Evolutionary conservation across 805 yeast genomes (phyloP), one percentile per base, ranked within the genome.

Genomic region (Priceomyces carsonii): DNA sequence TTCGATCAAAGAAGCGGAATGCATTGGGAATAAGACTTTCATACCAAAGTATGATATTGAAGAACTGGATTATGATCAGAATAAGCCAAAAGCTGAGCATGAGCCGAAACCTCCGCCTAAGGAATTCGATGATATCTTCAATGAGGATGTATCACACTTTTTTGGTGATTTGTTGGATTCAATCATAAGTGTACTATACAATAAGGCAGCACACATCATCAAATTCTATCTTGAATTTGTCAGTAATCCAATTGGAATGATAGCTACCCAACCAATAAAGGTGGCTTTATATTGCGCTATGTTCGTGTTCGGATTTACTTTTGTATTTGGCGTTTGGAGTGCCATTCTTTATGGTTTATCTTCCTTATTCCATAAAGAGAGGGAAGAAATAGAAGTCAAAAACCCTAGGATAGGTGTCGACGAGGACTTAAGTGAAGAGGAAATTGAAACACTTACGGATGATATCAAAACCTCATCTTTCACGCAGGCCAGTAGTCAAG

Each of bases 1-100:
- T 54, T 79, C 85, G 1, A 66, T 89, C n/a, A 68, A 64, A 24
- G 96, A 89, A 53, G 96, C 96, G 8, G 96, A 90, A 65, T 38
- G 53, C 7, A 69, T 89, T 45, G 97, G 96, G 20, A 89, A 90
- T 55, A 59, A 63, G 6, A 88, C 96, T 0, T 89, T 77, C 58
- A 47, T 60, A 21, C 71, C 77, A 16, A 83, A 83, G 56, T 57
- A 61, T 15, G 66, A 63, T 10, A 44, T 79, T 27, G 89, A 83
- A 57, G 63, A 63, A 33, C 55, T 57, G 17, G 65, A 61, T 30
- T 63, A 69, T 29, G 66, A 69, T 17, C 47, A 53, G 4, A 61
- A 55, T 36, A 65, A 61, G 35, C 77, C 78, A 37, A 63, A 63
- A 39, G 57, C 73, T 4, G 51, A 58, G 27, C 53, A 56, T 42